Base-by-base conservation (phyloP, 805 yeast genomes). In the Teunomyces lycoperdinae region DNA sequence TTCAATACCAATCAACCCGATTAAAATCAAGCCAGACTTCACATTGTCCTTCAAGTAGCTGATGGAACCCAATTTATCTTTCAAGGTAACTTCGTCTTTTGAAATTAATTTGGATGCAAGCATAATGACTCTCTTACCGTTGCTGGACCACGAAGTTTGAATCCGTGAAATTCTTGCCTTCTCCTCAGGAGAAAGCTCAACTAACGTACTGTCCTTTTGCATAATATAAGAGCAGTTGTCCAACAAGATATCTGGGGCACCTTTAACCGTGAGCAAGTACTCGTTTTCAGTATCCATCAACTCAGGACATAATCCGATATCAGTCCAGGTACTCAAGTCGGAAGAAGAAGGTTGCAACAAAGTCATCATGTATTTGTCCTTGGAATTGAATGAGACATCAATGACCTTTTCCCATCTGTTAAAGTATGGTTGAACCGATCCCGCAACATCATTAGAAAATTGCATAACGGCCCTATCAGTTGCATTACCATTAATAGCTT, bases 171-270 rank as follows among this genome's bases (percentile, higher is more conserved):
- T 63, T 53, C 54, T 53, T 42, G 32, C 44, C 40, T 50, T 62
- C 30, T 28, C 45, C 10, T 42, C 44, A 6, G 46, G 51, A 30
- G 52, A 53, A 46, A 65, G 51, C 17, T 47, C 49, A 3, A 60
- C 53, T 7, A 55, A 49, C 24, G 59, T 58, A 5, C 53, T 48
- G 24, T 56, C 52, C 11, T 44, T 43, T 9, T 56, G 49, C 43
- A 62, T 32, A n/a, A 50, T 41, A 14, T 41, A 50, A 4, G 56
- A 35, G 48, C 76, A 70, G 41, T 55, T 63, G 6, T 58, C 57
- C 34, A 76, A 42, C 26, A 75, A 56, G 34, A 73, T 65, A 54
- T 75, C 79, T 3, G 79, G 78, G 2, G 80, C 80, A 42, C 79
- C 79, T 54, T 74, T 76, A 44, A 74, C 60, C 27, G 65, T 56